phyloP scores from a whole-genome alignment of 2,329 filamentous ascomycete species.

The Fusarium chlamydosporum region DNA sequence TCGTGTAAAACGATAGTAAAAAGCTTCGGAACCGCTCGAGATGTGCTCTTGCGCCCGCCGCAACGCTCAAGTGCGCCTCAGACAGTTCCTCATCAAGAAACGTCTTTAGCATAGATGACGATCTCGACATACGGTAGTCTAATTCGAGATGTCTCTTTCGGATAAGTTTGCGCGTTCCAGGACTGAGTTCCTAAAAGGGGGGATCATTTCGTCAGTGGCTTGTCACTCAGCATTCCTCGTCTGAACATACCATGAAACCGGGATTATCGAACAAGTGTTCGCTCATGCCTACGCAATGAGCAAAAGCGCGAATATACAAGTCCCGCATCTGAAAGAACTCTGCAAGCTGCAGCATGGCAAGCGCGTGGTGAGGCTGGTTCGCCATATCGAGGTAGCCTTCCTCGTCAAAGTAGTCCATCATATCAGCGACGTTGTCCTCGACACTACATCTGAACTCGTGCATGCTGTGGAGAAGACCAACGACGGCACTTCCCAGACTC shows the following conservation, averaged over 20 bases:
- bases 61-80: conserved; percentile 74
- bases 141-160: conserved; percentile 74
- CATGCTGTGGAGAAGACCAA: conserved; percentile 75
- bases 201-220: conserved; percentile 44
- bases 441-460: conserved; percentile 69
- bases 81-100: conserved; percentile 82
- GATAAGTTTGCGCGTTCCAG: conserved; percentile 74
- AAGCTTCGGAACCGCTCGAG: conserved; percentile 80
- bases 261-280: conserved; percentile 68
- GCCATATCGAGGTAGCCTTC: conserved; percentile 78
- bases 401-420: conserved; percentile 75
- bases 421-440: conserved; percentile 70
- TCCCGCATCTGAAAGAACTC: conserved; percentile 74
- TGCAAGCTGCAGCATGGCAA: conserved; percentile 76
- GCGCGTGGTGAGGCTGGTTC: conserved; percentile 75
- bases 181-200: conserved; percentile 60
- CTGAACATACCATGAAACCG: conserved; percentile 71
- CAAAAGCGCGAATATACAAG: conserved; percentile 81
- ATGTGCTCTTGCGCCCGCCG: conserved; percentile 72
- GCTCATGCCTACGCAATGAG: conserved; percentile 84
- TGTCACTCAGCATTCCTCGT: conserved; percentile 11
- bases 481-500: conserved; percentile 74
- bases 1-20: conserved; percentile 74
- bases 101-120: conserved; percentile 70
- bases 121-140: conserved; percentile 72